Percentiles rank a stretch among this genome's conserved stretches.
Conservation (phyloP, 768 basidiomycete genomes). For the Podaxis rugospora region DNA sequence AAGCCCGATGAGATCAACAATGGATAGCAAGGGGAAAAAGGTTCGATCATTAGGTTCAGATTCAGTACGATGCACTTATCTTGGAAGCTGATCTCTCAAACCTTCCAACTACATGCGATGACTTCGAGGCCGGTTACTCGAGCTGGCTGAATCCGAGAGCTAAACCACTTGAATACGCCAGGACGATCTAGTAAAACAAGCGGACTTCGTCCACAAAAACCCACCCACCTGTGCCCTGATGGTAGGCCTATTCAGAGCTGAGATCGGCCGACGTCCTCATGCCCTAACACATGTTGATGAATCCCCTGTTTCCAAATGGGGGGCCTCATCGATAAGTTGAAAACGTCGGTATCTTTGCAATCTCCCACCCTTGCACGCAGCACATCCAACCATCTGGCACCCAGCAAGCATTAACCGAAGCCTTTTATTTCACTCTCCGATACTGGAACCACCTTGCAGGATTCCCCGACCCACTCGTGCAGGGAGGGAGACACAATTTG, state of each 20-base stretch:
- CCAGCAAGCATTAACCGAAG: neutral
- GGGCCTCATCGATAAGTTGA: constrained; percentile 15
- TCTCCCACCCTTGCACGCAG: constrained; percentile 3
- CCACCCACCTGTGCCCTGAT: neutral
- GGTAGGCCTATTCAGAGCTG: neutral
- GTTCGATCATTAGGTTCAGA: constrained; percentile 12
- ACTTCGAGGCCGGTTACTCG: neutral
- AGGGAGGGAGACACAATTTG: neutral
- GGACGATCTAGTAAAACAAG: neutral
- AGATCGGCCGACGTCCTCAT: constrained; percentile 27
- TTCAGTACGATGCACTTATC: constrained; percentile 9
- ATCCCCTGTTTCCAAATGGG: constrained; percentile 15
- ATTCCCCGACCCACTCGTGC: neutral
- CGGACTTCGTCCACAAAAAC: constrained; percentile 1
- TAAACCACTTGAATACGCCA: neutral
- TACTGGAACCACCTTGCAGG: neutral
- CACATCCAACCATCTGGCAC: neutral
- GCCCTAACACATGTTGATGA: constrained; percentile 37
- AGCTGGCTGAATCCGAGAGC: neutral
- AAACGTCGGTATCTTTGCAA: neutral
- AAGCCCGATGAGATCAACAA: constrained; percentile 26
- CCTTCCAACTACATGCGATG: neutral
- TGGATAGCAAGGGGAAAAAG: neutral
- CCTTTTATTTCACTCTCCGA: neutral
- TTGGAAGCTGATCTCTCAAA: constrained; percentile 2